Conservation (phyloP, 176 grass and related monocot species). For the Oropetium thomaeum region DNA sequence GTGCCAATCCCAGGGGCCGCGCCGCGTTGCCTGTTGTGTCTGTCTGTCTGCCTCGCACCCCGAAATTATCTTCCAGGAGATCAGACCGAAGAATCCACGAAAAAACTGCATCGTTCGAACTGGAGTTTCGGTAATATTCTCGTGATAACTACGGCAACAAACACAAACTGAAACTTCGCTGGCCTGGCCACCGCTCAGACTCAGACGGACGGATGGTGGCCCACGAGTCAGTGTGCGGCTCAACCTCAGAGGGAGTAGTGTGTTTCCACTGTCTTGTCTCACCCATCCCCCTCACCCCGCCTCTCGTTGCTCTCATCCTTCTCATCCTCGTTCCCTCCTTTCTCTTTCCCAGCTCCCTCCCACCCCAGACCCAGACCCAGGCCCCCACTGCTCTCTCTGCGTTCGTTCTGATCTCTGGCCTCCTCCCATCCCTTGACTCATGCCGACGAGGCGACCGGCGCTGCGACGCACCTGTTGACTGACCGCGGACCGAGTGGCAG, state of each 20-base stretch:
- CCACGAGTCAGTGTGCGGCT: neutral
- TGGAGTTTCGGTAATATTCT: neutral
- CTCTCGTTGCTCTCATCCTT: neutral
- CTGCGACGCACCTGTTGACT: neutral
- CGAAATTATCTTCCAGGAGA: neutral
- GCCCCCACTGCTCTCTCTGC: neutral
- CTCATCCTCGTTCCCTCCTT: neutral
- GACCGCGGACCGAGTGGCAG: neutral
- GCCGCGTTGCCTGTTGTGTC: too few species aligned
- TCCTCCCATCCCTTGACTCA: neutral
- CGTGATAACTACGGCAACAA: neutral
- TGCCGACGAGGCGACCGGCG: neutral
- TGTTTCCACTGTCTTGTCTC: neutral
- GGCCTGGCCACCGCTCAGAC: neutral
- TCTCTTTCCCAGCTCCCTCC: too few species aligned
- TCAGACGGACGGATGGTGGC: neutral
- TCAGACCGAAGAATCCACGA: neutral
- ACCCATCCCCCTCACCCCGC: too few species aligned
- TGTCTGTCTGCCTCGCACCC: neutral
- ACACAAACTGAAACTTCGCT: neutral
- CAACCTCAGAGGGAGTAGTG: neutral
- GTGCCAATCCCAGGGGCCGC: conserved; percentile 18
- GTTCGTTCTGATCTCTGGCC: neutral
- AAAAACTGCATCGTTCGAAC: neutral
- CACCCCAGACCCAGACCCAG: too few species aligned